Conservation (phyloP, 1,284 basidiomycete species). For the Leucoagaricus sp. region DNA sequence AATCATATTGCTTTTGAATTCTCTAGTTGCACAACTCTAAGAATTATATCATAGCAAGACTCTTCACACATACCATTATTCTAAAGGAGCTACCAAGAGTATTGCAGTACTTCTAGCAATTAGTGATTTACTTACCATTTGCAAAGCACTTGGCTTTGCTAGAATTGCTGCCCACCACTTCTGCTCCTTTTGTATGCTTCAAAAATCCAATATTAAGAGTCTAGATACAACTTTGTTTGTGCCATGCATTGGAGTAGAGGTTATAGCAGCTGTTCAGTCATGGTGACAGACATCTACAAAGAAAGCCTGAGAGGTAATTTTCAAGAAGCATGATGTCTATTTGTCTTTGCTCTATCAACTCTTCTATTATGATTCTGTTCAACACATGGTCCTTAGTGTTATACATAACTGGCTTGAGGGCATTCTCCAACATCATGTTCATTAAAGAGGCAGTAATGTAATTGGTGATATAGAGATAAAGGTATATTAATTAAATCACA, state of each 20-base stretch:
- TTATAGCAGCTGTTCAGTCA: not conserved
- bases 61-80: slow-evolving; percentile 21
- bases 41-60: slow-evolving; percentile 3
- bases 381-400: slow-evolving; percentile 30
- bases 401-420: slow-evolving; percentile 38
- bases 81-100: slow-evolving; percentile 23
- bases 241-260: not conserved
- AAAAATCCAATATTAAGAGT: slow-evolving; percentile 11
- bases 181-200: slow-evolving; percentile 29
- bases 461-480: too few species aligned
- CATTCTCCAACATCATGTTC: not conserved
- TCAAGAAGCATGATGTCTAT: not conserved
- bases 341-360: slow-evolving; percentile 15
- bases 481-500: too few species aligned
- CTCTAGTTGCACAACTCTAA: slow-evolving; percentile 16
- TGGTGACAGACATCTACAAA: not conserved
- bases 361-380: slow-evolving; percentile 33
- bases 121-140: slow-evolving; percentile 32
- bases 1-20: slow-evolving; percentile 18
- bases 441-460: too few species aligned
- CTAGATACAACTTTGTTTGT: not conserved
- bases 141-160: slow-evolving; percentile 30
- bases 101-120: slow-evolving; percentile 26
- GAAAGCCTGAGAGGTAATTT: not conserved
- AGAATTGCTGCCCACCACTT: slow-evolving; percentile 20